phyloP scores from a whole-genome alignment of 306 rosid species.

The Acacia confusa region DNA sequence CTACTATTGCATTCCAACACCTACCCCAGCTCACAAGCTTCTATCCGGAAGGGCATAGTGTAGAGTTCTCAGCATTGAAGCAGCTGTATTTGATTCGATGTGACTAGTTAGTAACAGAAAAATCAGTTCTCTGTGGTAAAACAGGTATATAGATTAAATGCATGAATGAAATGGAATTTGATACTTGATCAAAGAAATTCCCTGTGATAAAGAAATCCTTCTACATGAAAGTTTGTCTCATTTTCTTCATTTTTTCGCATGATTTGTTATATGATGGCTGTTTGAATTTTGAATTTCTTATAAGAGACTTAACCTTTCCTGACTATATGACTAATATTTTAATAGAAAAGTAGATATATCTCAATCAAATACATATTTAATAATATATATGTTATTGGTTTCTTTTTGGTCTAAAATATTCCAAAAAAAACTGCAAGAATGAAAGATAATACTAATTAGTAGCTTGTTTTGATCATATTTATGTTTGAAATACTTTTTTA shows the following conservation, averaged over 20 bases:
- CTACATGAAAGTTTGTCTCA: background rate
- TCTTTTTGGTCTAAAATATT: background rate
- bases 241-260: background rate
- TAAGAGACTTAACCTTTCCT: background rate
- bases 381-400: background rate
- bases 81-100: background rate
- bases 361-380: background rate
- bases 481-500: background rate
- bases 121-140: background rate
- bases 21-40: background rate
- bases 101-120: background rate
- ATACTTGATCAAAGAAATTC: background rate
- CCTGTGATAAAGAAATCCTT: background rate
- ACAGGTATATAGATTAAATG: slow-evolving; percentile 13
- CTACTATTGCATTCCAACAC: background rate
- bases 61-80: slow-evolving; percentile 19
- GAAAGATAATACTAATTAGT: too few species aligned
- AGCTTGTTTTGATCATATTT: background rate
- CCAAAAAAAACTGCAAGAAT: too few species aligned
- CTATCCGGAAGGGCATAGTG: background rate
- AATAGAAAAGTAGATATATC: background rate
- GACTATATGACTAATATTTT: background rate
- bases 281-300: background rate
- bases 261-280: background rate
- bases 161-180: background rate